A percentile compares a stretch with the other conserved stretches of the same genome.
Evolutionary conservation across 495 filamentous ascomycete genomes (phyloP).

Genomic region (Articulospora tetracladia): DNA sequence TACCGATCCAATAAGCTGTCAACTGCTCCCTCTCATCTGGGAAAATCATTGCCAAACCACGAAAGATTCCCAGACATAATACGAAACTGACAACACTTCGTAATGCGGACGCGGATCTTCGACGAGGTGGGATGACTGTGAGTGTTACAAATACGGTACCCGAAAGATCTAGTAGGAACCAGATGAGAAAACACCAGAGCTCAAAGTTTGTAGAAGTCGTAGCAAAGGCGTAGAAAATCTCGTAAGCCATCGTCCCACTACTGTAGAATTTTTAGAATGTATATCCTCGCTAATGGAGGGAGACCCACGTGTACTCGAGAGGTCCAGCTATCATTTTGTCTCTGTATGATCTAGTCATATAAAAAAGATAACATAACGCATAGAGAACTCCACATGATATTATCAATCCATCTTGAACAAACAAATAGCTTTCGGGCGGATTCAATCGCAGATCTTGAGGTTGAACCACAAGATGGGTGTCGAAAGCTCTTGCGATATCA

Average conservation of each 20-base stretch:
- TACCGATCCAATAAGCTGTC: constrained; percentile 2
- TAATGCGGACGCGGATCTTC: neutral
- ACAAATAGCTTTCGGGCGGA: constrained; percentile 3
- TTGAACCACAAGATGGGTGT: neutral
- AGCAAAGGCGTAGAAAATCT: neutral
- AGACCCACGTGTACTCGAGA: neutral
- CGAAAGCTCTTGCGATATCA: neutral
- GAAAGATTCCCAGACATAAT: neutral
- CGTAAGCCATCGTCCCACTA: neutral
- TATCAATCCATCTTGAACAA: constrained; percentile 1
- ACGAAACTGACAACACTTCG: neutral
- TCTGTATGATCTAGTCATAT: neutral
- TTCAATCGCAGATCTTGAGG: neutral
- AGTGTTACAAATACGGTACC: neutral
- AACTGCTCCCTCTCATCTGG: constrained; percentile 4
- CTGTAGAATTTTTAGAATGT: neutral
- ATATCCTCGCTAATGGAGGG: too few relatives aligned
- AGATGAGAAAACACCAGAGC: neutral
- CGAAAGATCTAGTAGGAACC: neutral
- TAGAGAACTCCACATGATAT: neutral
- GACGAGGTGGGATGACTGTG: neutral
- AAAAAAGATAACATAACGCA: neutral
- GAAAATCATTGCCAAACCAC: neutral
- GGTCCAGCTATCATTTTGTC: neutral
- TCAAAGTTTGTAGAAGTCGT: constrained; percentile 1